These are phyloP conservation scores for Apiotrichum veenhuisii DNA, from an alignment of 1,284 basidiomycete species.

Conservation along the genomic window DNA sequence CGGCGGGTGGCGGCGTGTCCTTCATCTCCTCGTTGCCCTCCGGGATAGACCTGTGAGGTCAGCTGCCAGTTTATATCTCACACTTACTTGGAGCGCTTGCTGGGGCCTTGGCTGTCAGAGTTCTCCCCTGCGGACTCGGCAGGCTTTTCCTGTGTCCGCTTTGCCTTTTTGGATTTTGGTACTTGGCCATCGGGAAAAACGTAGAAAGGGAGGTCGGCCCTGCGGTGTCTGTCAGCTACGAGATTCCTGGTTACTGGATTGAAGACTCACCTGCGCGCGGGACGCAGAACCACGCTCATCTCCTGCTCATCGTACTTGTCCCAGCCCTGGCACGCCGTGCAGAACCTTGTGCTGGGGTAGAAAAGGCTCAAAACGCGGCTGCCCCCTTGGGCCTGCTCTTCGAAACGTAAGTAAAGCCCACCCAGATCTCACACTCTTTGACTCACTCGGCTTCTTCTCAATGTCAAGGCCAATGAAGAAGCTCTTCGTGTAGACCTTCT, in stretches of 20 bases:
- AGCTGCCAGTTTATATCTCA: neutral
- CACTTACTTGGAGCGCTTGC: constrained; percentile 42
- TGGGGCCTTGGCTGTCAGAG: constrained; percentile 38
- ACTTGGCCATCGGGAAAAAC: constrained; percentile 44
- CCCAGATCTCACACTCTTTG: constrained; percentile 29
- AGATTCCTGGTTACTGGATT: neutral
- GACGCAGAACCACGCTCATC: constrained; percentile 92
- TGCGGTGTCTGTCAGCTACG: constrained; percentile 18
- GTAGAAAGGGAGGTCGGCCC: constrained; percentile 42
- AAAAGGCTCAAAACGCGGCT: constrained; percentile 84
- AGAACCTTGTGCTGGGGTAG: constrained; percentile 94
- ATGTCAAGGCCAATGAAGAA: constrained; percentile 96
- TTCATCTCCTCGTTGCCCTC: neutral
- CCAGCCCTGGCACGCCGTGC: constrained; percentile 92
- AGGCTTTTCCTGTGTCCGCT: constrained; percentile 33
- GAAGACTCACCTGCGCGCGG: constrained; percentile 78
- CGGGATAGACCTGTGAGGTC: neutral
- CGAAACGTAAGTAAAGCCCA: constrained; percentile 16
- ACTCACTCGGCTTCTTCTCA: constrained; percentile 81
- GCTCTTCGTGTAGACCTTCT: constrained; percentile 82
- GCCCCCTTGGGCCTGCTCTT: constrained; percentile 43
- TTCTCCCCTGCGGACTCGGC: constrained; percentile 28
- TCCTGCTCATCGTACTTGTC: constrained; percentile 87
- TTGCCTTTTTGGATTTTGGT: constrained; percentile 44
- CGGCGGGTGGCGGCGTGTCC: no score